Evolutionary conservation across 805 yeast species (phyloP), one percentile per base, ranked within the genome.

Genomic region (Metschnikowia vanudenii): DNA sequence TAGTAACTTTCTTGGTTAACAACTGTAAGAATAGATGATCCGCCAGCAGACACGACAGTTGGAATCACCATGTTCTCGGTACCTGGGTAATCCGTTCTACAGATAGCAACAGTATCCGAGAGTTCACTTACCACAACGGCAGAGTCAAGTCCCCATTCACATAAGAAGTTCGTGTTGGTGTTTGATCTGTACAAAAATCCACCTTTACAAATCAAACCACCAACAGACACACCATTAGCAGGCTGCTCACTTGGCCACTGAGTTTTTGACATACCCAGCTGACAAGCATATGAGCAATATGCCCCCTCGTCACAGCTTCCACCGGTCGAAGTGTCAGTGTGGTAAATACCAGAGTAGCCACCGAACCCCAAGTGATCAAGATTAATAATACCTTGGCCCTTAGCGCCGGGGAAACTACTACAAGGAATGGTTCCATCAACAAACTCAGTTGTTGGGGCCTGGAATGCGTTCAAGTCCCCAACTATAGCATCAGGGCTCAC

Each of bases 11-110:
- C 84, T 65, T 82, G 80, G 68, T 89, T 78, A 53, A 91, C 97
- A 56, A 85, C 95, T 44, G 96, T 77, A 57, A 90, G 73, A 47
- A 85, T 84, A 61, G 76, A 68, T 32, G 78, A 57, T 32, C 73
- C 60, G 59, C 96, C 96, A 49, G 85, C 86, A 29, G 65, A 67
- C 43, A 91, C 85, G 53, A 80, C 74, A 50, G 98, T 91, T 67
- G 99, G 98, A 52, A 92, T 79, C 57, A 84, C 95, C 98, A 92
- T 94, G 80, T 90, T 90, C 77, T 92, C 99, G 55, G 97, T 85
- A 75, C 99, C 99, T 64, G 99, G 99, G 81, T 92, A 92, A 69
- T 92, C 99, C 52, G 99, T 92, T 78, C 97, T 87, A 80, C 99
- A 94, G 62, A 94, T 73, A 50, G 98, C 92, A 59, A 92, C 90